Evolutionary conservation across 805 yeast genomes (phyloP), one percentile per base, ranked within the genome.

Genomic region (Yarrowia sp.): DNA sequence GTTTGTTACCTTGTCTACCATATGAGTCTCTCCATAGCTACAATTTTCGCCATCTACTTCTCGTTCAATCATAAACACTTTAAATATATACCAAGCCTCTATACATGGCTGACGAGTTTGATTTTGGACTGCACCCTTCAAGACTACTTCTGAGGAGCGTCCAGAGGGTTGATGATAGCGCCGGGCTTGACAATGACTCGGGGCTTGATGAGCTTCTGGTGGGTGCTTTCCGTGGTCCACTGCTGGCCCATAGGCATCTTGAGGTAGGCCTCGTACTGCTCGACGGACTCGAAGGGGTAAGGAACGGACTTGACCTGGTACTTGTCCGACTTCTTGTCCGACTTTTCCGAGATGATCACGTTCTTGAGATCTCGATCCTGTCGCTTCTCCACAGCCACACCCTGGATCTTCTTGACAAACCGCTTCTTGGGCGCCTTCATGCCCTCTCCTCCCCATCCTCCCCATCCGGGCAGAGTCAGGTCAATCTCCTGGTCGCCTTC

Each of bases 181-280:
- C 98, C 97, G 72, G 91, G 91, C 78, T 92, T 93, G 61, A 91
- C 89, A 71, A 91, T 83, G 49, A 95, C 88, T 74, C 90, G 85
- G 50, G 99, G 98, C 87, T 90, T 92, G 63, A 95, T 91, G 73
- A 91, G 81, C 76, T 87, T 87, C 81, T 92, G 97, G 81, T 90
- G 95, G 3, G 97, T 87, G 68, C 87, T 89, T 76, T 91, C 87
- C 8, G 97, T 86, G 9, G 94, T 88, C 98, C 98, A 95, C 79
- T 95, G 97, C 78, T 91, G 96, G 35, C 98, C 98, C 70, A 95
- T 82, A n/a, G 98, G 98, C 92, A 92, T 89, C 76, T 97, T 86
- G 75, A 95, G 82, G 5, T 97, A 87, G 76, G 97, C 86, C 79
- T 95, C 99, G 78, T 95, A 95, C 79, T 95, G 98, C 77, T 92